Base-by-base conservation (phyloP, 495 filamentous ascomycete species). In the Penicillium odoratum region DNA sequence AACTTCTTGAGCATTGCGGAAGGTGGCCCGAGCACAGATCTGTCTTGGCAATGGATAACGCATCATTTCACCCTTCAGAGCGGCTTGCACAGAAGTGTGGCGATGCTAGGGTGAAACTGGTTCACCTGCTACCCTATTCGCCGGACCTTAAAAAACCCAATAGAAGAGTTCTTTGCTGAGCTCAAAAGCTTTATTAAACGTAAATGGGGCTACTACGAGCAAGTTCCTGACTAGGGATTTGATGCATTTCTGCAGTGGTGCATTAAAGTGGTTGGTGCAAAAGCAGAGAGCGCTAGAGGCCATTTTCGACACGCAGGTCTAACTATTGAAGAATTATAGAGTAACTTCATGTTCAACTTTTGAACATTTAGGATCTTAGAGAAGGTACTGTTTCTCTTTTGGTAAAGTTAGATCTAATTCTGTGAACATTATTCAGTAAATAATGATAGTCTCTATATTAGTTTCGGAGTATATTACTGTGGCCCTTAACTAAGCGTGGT, bases 221-320 rank as follows among this genome's bases (percentile, higher is more conserved):
- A 57, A 71, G 33, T 74, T 73, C 58, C 69, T 50, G 46, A 70
- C 66, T 64, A 70, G 73, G 65, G 69, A 64, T 71, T 71, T 57
- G 31, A 63, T 48, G 50, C 4, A 0, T 73, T 69, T 55, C 60
- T 73, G 6, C 51, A 61, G 31, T 66, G 46, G 64, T 68, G 61
- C 60, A 51, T 73, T 34, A 42, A 71, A 25, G 36, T 38, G 13
- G 64, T 71, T 25, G 61, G 70, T 6, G 51, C 31, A 47, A 58
- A 55, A 48, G 36, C 55, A 16, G 1, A 53, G 25, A 70, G 63
- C 54, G 61, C 63, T 10, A 33, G 56, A 51, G 63, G 65, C 10
- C 63, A 71, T 59, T 74, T 68, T 49, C 55, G 58, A 31, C 54
- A 72, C 48, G 59, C 63, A 54, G 69, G 61, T 47, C 15, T 61